A percentile compares a stretch with the other conserved stretches of the same genome.
Evolutionary conservation across 352 stramenopile species (phyloP).

Genomic region (Pythium rishiriense): DNA sequence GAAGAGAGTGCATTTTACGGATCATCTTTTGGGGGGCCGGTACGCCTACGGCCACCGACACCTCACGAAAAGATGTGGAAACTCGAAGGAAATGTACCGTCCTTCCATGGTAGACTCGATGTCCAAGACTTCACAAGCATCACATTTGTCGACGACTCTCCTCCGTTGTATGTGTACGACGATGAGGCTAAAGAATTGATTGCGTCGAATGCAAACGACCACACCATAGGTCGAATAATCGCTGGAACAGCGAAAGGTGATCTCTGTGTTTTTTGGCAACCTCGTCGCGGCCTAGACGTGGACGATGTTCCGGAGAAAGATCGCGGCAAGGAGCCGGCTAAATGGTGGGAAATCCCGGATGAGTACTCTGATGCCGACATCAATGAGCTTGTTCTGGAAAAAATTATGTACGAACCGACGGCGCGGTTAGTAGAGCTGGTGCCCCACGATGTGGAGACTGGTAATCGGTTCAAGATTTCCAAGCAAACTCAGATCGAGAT

Average conservation of each 20-base stretch:
- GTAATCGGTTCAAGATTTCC: conserved; percentile 63
- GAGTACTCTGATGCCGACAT: conserved; percentile 64
- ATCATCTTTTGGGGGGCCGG: conserved; percentile 57
- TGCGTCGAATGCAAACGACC: conserved; percentile 45
- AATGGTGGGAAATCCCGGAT: conserved; percentile 79
- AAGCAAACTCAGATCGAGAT: conserved; percentile 59
- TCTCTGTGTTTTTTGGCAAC: conserved; percentile 69
- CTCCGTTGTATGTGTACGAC: conserved; percentile 59
- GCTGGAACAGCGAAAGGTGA: conserved; percentile 67
- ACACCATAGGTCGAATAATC: conserved; percentile 58
- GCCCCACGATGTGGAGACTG: conserved; percentile 62
- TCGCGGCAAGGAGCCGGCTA: conserved; percentile 45
- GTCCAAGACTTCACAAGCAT: conserved; percentile 73
- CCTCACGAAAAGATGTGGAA: conserved; percentile 70
- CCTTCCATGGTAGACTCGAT: conserved; percentile 64
- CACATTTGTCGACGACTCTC: conserved; percentile 69
- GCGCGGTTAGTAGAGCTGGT: conserved; percentile 61
- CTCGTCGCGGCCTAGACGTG: conserved; percentile 38
- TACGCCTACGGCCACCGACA: conserved; percentile 45
- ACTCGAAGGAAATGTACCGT: conserved; percentile 70
- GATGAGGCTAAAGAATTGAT: conserved; percentile 46
- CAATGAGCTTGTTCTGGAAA: conserved; percentile 61
- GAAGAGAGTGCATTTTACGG: conserved; percentile 63
- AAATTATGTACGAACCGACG: conserved; percentile 56
- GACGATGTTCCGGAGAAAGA: conserved; percentile 34